Percentiles rank a stretch among this genome's conserved stretches.
Evolutionary conservation across 176 grass and related monocot species (phyloP).

Genomic region (Typha latifolia): DNA sequence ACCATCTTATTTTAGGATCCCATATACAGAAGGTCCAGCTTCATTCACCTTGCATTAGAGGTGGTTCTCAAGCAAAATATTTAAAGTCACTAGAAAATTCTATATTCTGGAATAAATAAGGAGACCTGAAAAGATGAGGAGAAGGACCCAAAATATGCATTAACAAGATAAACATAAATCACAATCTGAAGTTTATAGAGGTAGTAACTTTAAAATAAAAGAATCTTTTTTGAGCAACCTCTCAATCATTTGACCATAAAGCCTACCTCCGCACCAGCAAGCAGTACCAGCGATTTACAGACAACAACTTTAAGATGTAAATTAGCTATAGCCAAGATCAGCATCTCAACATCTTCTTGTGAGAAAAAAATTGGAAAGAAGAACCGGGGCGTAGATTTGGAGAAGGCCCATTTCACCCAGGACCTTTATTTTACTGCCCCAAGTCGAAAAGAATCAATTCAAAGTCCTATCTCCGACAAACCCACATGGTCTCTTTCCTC

Average conservation of each 20-base stretch:
- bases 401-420: neutral
- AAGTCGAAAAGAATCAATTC: slow-evolving; percentile 4
- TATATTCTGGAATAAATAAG: neutral
- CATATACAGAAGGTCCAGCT: slow-evolving; percentile 3
- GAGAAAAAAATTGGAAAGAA: neutral
- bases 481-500: neutral
- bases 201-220: too few species aligned
- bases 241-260: neutral
- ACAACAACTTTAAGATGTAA: neutral
- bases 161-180: neutral
- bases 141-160: too few species aligned
- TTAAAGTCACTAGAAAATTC: neutral
- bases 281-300: neutral
- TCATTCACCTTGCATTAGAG: neutral
- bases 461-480: slow-evolving; percentile 7
- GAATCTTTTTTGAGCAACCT: too few species aligned
- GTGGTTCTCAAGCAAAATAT: neutral
- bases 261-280: neutral
- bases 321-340: neutral
- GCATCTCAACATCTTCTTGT: neutral
- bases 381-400: neutral
- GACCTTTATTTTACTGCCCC: too few species aligned
- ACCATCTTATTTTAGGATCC: neutral
- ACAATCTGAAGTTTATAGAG: too few species aligned
- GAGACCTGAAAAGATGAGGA: too few species aligned